phyloP scores from a whole-genome alignment of 225 moss, liverwort and hornwort species.

The Sphagnum contortum region DNA sequence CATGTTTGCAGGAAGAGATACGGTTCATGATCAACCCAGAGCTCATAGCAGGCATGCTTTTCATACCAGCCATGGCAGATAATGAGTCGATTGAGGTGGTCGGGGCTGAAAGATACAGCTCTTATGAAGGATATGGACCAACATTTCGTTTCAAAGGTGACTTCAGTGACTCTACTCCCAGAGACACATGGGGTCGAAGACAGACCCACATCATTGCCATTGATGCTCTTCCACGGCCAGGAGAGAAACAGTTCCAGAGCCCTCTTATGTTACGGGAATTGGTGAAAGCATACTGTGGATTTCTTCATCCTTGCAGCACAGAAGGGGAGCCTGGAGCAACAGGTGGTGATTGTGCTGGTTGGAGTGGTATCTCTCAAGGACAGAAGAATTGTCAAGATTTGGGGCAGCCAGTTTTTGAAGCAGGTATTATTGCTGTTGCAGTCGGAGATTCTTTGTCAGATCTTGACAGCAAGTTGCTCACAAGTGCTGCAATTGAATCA shows the following conservation, averaged over 20 bases:
- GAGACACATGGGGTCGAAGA: slow-evolving; percentile 71
- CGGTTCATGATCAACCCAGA: slow-evolving; percentile 94
- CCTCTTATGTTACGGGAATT: slow-evolving; percentile 48
- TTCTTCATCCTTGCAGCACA: slow-evolving; percentile 26
- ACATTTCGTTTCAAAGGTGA: slow-evolving; percentile 65
- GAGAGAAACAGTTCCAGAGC: slow-evolving; percentile 63
- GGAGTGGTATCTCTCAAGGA: too few relatives aligned
- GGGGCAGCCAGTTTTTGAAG: too few relatives aligned
- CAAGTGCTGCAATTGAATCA: too few relatives aligned
- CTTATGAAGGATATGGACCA: slow-evolving; percentile 61
- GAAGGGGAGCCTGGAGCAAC: slow-evolving; percentile 1
- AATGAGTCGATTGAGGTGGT: slow-evolving; percentile 86
- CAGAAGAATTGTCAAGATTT: too few relatives aligned
- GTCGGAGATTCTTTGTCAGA: too few relatives aligned
- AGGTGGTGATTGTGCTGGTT: too few relatives aligned
- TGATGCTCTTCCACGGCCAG: slow-evolving; percentile 77
- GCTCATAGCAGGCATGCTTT: slow-evolving; percentile 88
- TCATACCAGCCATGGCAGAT: slow-evolving; percentile 67
- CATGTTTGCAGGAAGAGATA: slow-evolving; percentile 70
- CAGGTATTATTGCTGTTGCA: too few relatives aligned
- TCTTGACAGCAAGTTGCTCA: too few relatives aligned
- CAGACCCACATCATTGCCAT: slow-evolving; percentile 69
- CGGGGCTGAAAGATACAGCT: slow-evolving; percentile 71
- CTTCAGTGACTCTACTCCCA: slow-evolving; percentile 43
- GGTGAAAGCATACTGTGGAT: slow-evolving; percentile 83